phyloP scores from a whole-genome alignment of 1,284 basidiomycete species.

The Pascua guehoae region DNA sequence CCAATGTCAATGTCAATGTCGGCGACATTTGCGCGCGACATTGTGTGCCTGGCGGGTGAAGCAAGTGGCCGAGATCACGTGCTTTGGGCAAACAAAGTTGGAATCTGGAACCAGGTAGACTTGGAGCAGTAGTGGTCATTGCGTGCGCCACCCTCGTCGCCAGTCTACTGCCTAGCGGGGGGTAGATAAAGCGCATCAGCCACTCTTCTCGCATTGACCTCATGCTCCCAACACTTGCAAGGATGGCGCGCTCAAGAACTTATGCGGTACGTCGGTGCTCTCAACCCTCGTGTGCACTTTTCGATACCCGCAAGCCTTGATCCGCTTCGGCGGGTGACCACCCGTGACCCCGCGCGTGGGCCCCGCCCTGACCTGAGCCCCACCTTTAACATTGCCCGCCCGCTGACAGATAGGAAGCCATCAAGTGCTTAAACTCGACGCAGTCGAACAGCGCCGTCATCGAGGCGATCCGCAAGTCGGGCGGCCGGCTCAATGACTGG shows the following conservation, averaged over 20 bases:
- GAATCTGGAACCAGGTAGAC: background rate
- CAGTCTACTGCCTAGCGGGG: too few species aligned
- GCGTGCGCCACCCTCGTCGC: too few species aligned
- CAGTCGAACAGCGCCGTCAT: slow-evolving; percentile 88
- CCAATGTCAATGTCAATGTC: background rate
- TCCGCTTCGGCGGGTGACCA: too few species aligned
- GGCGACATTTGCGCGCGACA: background rate
- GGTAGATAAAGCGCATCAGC: background rate
- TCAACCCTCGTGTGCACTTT: too few species aligned
- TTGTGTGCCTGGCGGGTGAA: background rate
- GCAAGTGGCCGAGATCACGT: slow-evolving; percentile 2
- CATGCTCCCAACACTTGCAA: slow-evolving; percentile 32
- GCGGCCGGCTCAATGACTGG: slow-evolving; percentile 64
- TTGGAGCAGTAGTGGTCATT: background rate
- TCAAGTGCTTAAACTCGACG: slow-evolving; percentile 81
- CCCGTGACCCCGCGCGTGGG: too few species aligned
- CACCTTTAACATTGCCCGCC: background rate
- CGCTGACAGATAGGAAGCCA: slow-evolving; percentile 58
- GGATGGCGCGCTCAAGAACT: slow-evolving; percentile 28
- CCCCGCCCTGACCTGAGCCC: background rate
- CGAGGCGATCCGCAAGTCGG: slow-evolving; percentile 75
- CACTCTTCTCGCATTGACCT: background rate
- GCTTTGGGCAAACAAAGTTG: background rate
- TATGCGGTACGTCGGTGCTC: slow-evolving; percentile 23
- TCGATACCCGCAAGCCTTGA: too few species aligned